phyloP scores from a whole-genome alignment of 2,329 filamentous ascomycete genomes.

The Thielaviopsis populi region DNA sequence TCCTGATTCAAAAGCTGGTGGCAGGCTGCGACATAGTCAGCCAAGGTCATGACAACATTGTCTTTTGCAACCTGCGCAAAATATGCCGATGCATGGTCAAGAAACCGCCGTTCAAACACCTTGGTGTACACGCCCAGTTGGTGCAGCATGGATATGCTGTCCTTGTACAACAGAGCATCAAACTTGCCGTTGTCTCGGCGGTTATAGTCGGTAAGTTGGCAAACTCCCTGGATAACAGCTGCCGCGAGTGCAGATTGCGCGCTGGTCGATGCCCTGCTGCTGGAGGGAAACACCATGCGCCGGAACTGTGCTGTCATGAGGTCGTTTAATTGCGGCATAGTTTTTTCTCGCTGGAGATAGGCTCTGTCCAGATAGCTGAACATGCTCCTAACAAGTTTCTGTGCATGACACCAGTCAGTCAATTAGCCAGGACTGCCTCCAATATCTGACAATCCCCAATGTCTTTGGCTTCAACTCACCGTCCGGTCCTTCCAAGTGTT shows the following conservation, averaged over 20 bases:
- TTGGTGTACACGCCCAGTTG: slow-evolving; percentile 68
- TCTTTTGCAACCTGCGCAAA: slow-evolving; percentile 55
- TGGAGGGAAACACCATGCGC: slow-evolving; percentile 34
- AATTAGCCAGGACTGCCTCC: background rate
- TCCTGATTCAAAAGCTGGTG: slow-evolving; percentile 57
- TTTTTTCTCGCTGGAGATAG: slow-evolving; percentile 62
- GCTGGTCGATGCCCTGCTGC: background rate
- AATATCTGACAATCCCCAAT: slow-evolving; percentile 10
- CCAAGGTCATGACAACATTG: slow-evolving; percentile 48
- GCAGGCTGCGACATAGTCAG: slow-evolving; percentile 59
- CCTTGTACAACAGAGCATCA: slow-evolving; percentile 51
- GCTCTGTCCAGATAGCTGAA: slow-evolving; percentile 92
- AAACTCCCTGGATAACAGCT: slow-evolving; percentile 40
- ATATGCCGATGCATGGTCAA: slow-evolving; percentile 52
- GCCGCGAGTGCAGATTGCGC: slow-evolving; percentile 18
- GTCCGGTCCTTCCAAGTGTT: slow-evolving; percentile 46
- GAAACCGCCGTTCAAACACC: slow-evolving; percentile 63
- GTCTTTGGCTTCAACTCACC: slow-evolving; percentile 3
- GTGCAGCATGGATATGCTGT: slow-evolving; percentile 68
- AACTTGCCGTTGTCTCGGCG: slow-evolving; percentile 43
- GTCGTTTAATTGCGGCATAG: slow-evolving; percentile 60
- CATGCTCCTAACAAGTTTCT: slow-evolving; percentile 68
- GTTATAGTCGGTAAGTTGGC: slow-evolving; percentile 59
- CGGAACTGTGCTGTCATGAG: slow-evolving; percentile 67
- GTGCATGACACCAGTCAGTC: slow-evolving; percentile 9